These are phyloP conservation scores for Linanthus parryae DNA, from an alignment of 148 eudicot genomes.

Conservation along the genomic window DNA sequence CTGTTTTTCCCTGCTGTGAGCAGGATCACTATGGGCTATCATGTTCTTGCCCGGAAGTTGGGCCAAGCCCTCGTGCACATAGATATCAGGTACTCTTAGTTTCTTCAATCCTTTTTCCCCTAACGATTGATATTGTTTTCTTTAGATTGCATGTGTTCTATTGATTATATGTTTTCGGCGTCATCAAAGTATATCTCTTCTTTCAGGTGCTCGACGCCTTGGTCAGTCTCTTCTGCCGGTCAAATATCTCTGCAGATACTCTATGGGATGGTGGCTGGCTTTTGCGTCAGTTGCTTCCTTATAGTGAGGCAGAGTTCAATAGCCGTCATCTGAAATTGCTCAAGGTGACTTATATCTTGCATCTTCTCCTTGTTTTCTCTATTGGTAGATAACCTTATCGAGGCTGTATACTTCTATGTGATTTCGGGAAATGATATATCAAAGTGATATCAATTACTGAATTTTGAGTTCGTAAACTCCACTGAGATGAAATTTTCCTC, in stretches of 20 bases:
- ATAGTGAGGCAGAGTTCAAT: conserved; percentile 73
- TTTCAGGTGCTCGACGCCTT: conserved; percentile 90
- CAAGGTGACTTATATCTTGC: conserved; percentile 31
- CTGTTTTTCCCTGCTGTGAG: conserved; percentile 7
- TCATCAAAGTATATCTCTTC: background rate
- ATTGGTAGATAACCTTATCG: background rate
- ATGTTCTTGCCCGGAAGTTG: conserved; percentile 33
- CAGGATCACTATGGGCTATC: conserved; percentile 75
- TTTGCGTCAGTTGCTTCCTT: conserved; percentile 93
- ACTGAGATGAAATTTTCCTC: too few species aligned
- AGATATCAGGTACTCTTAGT: conserved; percentile 54
- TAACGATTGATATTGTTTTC: background rate
- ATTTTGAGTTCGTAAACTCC: too few species aligned
- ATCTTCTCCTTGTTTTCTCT: background rate
- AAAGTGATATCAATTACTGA: too few species aligned
- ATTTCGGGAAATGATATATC: too few species aligned
- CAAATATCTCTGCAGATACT: conserved; percentile 76
- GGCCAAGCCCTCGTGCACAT: conserved; percentile 62
- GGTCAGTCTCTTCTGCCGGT: conserved; percentile 86
- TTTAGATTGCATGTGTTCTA: too few species aligned
- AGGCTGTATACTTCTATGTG: too few species aligned
- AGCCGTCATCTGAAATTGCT: conserved; percentile 58
- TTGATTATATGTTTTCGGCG: background rate
- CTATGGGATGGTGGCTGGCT: conserved; percentile 99
- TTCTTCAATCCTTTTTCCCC: background rate